These are phyloP conservation scores for Paramyrothecium roridum DNA, from an alignment of 2,329 filamentous ascomycete genomes.

Conservation along the genomic window DNA sequence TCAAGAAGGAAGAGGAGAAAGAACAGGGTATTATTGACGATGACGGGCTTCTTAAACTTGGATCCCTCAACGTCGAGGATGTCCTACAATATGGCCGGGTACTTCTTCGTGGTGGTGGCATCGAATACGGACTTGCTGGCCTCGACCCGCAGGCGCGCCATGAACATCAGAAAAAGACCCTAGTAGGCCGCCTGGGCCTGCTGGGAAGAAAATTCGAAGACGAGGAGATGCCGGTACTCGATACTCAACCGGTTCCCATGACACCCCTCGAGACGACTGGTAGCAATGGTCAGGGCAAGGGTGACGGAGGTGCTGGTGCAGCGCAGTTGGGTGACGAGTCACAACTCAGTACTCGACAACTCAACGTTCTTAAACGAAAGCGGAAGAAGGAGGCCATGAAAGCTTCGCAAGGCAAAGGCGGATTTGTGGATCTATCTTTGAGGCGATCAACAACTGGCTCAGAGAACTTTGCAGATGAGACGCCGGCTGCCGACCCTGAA, in stretches of 20 bases:
- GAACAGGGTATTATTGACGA: conserved; percentile 40
- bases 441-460: conserved; percentile 61
- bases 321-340: conserved; percentile 56
- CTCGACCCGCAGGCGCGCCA: conserved; percentile 80
- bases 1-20: conserved; percentile 63
- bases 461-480: conserved; percentile 60
- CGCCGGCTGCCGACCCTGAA: conserved; percentile 49
- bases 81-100: conserved; percentile 83
- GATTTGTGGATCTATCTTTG: conserved; percentile 81
- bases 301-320: conserved; percentile 34
- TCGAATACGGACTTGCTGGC: conserved; percentile 79
- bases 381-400: conserved; percentile 86
- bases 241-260: conserved; percentile 33
- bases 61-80: conserved; percentile 71
- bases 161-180: conserved; percentile 83
- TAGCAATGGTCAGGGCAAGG: conserved; percentile 25
- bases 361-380: conserved; percentile 93
- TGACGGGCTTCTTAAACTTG: conserved; percentile 64
- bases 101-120: conserved; percentile 78
- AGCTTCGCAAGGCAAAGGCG: conserved; percentile 80
- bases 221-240: conserved; percentile 67
- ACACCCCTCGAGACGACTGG: conserved; percentile 41
- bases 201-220: conserved; percentile 83
- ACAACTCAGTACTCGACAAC: conserved; percentile 83
- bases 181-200: conserved; percentile 77